Base-by-base conservation (phyloP, 2,329 filamentous ascomycete genomes). In the Balansia obtecta region DNA sequence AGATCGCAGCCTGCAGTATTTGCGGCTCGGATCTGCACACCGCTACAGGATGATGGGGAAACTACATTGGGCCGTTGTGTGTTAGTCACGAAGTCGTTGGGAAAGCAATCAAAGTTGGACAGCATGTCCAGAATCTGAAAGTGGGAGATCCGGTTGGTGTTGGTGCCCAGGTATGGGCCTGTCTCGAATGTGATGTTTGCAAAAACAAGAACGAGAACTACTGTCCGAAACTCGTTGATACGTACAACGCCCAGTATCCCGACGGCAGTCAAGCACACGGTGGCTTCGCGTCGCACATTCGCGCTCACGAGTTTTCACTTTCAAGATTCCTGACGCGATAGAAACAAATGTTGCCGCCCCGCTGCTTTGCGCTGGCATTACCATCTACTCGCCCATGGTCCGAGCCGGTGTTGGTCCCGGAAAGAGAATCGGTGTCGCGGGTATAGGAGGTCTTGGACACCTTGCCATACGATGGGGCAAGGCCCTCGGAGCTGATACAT, bases 351-450 rank as follows among this genome's bases (percentile, higher is more conserved):
- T 70, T 1, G 75, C 72, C 0, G 77, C 85, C 1, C 86, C 86
- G 1, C 80, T 93, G 71, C 73, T 91, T 30, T 91, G 87, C 61
- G 87, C 81, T 1, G 87, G 88, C 1, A 74, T 91, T 48, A 93
- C 87, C 0, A 76, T 83, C 0, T 93, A 78, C 61, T 76, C 77
- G 4, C 86, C 87, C 0, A 66, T 93, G 15, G 75, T 75, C 46
- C 75, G 82, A 30, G 80, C 85, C 37, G 79, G 78, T 1, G 75
- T 79, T 34, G 86, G 86, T 0, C 82, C 83, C 0, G 86, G 85
- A 4, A 86, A 85, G 64, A 73, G 68, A 4, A 83, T 91, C 0
- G 86, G 80, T 0, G 77, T 91, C 49, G 71, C 88, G 12, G 85
- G 86, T 7, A 71, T 90, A 12, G 86, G 86, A 7, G 85, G 86